Base-by-base conservation (phyloP, 306 rosid genomes). In the Ceratonia siliqua region DNA sequence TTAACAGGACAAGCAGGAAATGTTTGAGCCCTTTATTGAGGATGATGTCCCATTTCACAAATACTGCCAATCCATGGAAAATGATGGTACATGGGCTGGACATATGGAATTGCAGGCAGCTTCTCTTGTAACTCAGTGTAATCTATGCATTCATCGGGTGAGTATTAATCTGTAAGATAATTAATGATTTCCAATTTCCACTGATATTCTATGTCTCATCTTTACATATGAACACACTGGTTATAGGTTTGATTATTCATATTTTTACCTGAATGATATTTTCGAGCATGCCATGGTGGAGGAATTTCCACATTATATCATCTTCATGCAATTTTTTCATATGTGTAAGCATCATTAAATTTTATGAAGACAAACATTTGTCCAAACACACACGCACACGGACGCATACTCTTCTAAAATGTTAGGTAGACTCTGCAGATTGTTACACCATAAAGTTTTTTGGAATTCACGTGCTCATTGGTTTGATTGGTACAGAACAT, bases 81-180 rank as follows among this genome's bases (percentile, higher is more conserved):
- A 87, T 45, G 95, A 91, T 63, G 92, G 95, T 57, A 91, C 95
- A 27, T 91, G 97, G 97, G 95, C 97, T 52, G 97, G 97, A 62
- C 85, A 91, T 72, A 87, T 91, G 88, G 97, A 91, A 87, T 72
- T 91, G 85, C 97, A 91, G 82, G 93, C 97, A 66, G 97, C 95
- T 80, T 91, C 97, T 81, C 95, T 91, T 79, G 95, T 87, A 73
- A 82, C 86, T 14, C 90, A 73, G 50, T 67, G 82, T 87, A 89
- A 91, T 49, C 79, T 91, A 76, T 91, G 97, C 87, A 91, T 91
- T 82, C 97, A 89, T 75, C 77, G 81, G 84, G 97, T 91, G 56
- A 78, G 87, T 56, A 61, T 32, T 75, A 28, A 57, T 52, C 2
- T 35, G 42, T 46, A 42, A 68, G 41, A 76, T 72, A 33, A 50